Conservation (phyloP, 371 early-diverging fungal genomes). For the Syncephalis plumigaleata region DNA sequence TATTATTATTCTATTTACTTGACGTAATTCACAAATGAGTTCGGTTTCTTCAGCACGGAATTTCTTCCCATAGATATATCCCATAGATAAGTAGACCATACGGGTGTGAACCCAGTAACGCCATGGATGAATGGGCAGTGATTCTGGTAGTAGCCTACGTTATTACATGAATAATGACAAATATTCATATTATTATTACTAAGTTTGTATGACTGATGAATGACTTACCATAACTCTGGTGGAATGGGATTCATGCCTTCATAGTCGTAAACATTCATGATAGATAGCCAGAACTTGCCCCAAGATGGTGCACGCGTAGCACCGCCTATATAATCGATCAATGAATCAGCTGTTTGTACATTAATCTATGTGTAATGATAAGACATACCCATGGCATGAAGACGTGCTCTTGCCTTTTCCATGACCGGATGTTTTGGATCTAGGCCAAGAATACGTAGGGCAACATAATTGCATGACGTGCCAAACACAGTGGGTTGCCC, state of each 20-base stretch:
- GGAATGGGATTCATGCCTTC: constrained; percentile 90
- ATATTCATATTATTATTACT: too few relatives aligned
- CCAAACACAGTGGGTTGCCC: constrained; percentile 87
- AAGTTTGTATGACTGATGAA: too few relatives aligned
- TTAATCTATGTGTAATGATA: not conserved
- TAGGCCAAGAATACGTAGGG: constrained; percentile 77
- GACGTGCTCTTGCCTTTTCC: constrained; percentile 62
- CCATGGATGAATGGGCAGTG: constrained; percentile 73
- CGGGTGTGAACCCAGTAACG: constrained; percentile 89
- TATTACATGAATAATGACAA: not conserved
- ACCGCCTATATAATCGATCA: constrained; percentile 31
- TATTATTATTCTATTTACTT: too few relatives aligned
- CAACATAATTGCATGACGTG: constrained; percentile 84
- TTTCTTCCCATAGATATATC: constrained; percentile 69
- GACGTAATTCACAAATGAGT: constrained; percentile 60
- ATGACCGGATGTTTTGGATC: constrained; percentile 74
- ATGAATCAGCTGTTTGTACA: not conserved
- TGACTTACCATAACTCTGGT: constrained; percentile 78
- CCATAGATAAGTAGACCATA: constrained; percentile 85
- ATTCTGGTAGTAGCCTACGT: constrained; percentile 58
- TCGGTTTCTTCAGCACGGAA: constrained; percentile 35
- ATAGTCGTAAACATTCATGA: constrained; percentile 86
- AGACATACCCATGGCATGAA: constrained; percentile 61
- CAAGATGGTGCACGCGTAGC: constrained; percentile 79
- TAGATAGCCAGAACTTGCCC: constrained; percentile 94